A percentile compares a stretch with the other conserved stretches of the same genome.
These are phyloP conservation scores for Simmondsia chinensis DNA, from an alignment of 148 eudicot genomes.

Conservation along the genomic window DNA sequence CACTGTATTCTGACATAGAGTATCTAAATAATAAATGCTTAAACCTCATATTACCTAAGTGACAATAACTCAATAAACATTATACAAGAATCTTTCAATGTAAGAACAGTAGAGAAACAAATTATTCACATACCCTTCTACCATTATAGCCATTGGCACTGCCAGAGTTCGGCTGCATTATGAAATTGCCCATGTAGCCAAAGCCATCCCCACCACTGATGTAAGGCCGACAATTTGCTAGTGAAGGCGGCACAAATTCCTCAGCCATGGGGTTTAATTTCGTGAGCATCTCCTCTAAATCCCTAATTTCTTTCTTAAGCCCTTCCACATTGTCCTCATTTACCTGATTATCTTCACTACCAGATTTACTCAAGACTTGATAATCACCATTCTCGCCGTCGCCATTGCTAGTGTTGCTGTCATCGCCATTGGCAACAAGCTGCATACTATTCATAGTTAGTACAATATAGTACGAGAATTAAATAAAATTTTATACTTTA, in stretches of 20 bases:
- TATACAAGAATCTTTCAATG: too few species aligned
- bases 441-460: too few species aligned
- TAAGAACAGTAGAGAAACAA: not conserved
- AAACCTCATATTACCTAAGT: too few species aligned
- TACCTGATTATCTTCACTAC: slow-evolving; percentile 1
- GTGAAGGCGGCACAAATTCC: slow-evolving; percentile 59
- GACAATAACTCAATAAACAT: too few species aligned
- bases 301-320: slow-evolving; percentile 59
- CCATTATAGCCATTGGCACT: slow-evolving; percentile 19
- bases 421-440: slow-evolving; percentile 6
- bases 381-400: not conserved
- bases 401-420: not conserved
- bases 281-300: slow-evolving; percentile 62
- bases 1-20: too few species aligned
- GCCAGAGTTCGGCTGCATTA: slow-evolving; percentile 25
- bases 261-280: slow-evolving; percentile 79
- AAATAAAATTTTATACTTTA: too few species aligned
- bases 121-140: slow-evolving; percentile 34
- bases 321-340: slow-evolving; percentile 26
- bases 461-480: too few species aligned
- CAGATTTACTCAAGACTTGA: slow-evolving; percentile 5
- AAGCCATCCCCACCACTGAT: slow-evolving; percentile 13
- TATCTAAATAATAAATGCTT: too few species aligned
- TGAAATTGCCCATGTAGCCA: slow-evolving; percentile 28
- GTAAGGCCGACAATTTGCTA: slow-evolving; percentile 6